Base-by-base conservation (phyloP, 495 filamentous ascomycete genomes). In the Penicillium lividum region DNA sequence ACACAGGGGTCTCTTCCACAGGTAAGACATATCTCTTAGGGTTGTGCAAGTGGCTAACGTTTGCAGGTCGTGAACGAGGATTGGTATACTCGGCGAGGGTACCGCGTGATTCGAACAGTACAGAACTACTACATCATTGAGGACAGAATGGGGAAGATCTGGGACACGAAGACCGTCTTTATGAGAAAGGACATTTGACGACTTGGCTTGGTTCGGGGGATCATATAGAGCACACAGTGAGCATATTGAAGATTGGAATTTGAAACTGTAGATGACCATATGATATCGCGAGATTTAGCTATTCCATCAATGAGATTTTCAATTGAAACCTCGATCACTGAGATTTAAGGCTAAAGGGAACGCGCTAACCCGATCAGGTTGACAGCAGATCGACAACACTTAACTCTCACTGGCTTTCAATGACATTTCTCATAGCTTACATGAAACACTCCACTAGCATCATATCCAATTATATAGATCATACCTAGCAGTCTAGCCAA, bases 131-230 rank as follows among this genome's bases (percentile, higher is more conserved):
- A 63, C 38, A 9, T 3, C 0, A 42, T 51, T 6, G 3, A 0
- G 10, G 61, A 64, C 38, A 54, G 36, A 8, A 58, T 38, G 51
- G 58, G 61, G 1, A 61, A 61, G 10, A 2, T 33, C 9, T 61
- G 61, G 64, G 54, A 61, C 36, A 59, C 42, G 0, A 61, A 56
- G 58, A 61, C 61, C 0, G 58, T 67, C 13, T 67, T 67, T 22
- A 67, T 67, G 64, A 34, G 57, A 34, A 67, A 61, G 34, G 61
- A 67, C 22, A 51, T 64, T 55, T 46, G 22, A 22, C 22, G 22
- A 22, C 22, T 22, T 22, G 22, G 22, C 22, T 22, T 22, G 22
- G 22, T 22, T 22, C 22, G 22, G 22, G 22, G 2, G 22, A 22
- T 22, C 22, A 22, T 22, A 22, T 22, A 2, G 22, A 22, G 22